phyloP scores from a whole-genome alignment of 768 basidiomycete genomes.

The Mycena pura region DNA sequence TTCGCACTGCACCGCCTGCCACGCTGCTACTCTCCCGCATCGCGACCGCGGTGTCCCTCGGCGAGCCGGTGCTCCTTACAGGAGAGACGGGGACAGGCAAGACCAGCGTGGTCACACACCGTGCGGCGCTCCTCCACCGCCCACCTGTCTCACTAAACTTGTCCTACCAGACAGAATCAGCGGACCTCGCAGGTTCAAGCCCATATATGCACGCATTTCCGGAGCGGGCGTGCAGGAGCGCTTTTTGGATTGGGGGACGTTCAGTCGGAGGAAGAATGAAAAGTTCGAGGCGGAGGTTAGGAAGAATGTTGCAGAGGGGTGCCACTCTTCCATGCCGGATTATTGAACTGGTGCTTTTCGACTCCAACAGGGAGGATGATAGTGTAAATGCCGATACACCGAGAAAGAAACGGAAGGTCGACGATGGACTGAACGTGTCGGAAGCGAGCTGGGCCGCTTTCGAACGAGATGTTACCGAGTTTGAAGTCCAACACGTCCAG shows the following conservation, averaged over 20 bases:
- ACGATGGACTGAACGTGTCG: constrained; percentile 50
- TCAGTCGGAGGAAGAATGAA: constrained; percentile 89
- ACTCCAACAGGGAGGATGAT: constrained; percentile 33
- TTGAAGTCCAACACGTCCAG: constrained; percentile 88
- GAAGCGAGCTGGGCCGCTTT: constrained; percentile 72
- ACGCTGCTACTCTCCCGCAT: constrained; percentile 81
- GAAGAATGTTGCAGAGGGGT: constrained; percentile 80
- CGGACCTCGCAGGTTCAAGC: constrained; percentile 93
- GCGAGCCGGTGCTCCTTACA: constrained; percentile 88
- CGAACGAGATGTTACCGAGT: constrained; percentile 71
- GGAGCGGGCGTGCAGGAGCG: constrained; percentile 71
- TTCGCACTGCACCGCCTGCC: constrained; percentile 93
- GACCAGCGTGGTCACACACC: constrained; percentile 88
- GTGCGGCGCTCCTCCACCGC: constrained; percentile 78
- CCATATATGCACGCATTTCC: constrained; percentile 86
- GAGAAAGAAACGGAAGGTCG: constrained; percentile 75
- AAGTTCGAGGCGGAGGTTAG: constrained; percentile 83
- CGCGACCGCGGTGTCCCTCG: constrained; percentile 69
- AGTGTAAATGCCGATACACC: constrained; percentile 51
- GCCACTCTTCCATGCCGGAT: too few species aligned
- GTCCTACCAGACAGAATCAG: constrained; percentile 95
- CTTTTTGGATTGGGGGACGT: constrained; percentile 81
- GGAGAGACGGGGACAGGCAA: constrained; percentile 99
- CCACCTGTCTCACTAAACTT: constrained; percentile 90
- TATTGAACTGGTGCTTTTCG: background rate